Conservation (phyloP, 805 yeast species). For the Wickerhamomyces xylosicus region DNA sequence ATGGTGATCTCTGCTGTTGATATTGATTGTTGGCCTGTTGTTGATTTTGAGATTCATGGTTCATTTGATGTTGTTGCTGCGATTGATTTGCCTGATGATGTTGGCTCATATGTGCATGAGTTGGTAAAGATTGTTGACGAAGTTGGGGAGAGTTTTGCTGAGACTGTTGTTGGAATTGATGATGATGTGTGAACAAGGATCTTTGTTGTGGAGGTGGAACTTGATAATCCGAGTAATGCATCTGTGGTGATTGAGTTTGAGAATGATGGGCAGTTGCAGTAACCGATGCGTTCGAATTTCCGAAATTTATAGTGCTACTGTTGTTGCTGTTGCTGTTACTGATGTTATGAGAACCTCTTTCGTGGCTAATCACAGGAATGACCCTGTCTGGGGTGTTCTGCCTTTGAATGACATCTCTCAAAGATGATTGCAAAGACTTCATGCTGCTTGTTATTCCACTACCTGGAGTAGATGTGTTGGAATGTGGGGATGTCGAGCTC, state of each 20-base stretch:
- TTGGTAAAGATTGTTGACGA: neutral
- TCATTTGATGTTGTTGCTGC: neutral
- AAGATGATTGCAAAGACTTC: conserved; percentile 4
- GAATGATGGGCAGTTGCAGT: too few relatives aligned
- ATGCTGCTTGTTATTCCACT: neutral
- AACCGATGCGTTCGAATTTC: too few relatives aligned
- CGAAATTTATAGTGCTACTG: too few relatives aligned
- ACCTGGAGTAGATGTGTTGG: conserved; percentile 1
- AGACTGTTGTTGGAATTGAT: neutral
- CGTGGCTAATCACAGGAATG: conserved; percentile 9
- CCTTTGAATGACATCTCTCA: conserved; percentile 12
- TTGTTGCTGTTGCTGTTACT: neutral
- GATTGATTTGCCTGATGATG: neutral
- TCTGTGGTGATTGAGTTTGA: too few relatives aligned
- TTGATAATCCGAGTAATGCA: neutral
- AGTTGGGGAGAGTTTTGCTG: neutral
- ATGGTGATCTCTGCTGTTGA: too few relatives aligned
- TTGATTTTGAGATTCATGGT: neutral
- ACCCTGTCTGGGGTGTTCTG: conserved; percentile 2
- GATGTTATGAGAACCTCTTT: neutral
- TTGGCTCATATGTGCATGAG: neutral
- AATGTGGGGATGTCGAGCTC: conserved; percentile 5
- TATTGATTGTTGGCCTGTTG: neutral
- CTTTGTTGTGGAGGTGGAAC: neutral
- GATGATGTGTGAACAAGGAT: neutral